Base-by-base conservation (phyloP, 371 early-diverging fungal species). In the Mucor velutinosus region DNA sequence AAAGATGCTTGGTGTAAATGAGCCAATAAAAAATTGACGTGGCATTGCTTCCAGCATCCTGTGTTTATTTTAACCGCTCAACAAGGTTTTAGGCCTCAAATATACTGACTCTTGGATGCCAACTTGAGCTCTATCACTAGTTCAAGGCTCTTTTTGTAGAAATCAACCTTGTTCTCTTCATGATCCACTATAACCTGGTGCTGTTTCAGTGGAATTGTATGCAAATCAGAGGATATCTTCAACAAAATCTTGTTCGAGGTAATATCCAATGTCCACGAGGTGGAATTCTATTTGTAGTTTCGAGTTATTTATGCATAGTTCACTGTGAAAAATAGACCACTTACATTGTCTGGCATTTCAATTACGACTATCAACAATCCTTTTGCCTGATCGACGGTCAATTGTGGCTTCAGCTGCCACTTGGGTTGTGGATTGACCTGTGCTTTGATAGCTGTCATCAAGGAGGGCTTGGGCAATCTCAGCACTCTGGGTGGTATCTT, bases 401-500 rank as follows among this genome's bases (percentile, higher is more conserved):
- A 56, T n/a, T 49, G 45, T 37, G 60, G 33, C 35, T 64, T 29
- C 11, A 35, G 60, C 41, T 19, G 55, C 32, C 60, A 64, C 19
- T 17, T 37, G 17, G 15, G 19, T 30, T 8, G 12, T n/a, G 62
- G 58, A 12, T 62, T 67, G 12, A 17, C 17, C 35, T 59, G 60
- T 30, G 35, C 64, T 8, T 17, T 29, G 33, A 43, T 47, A 7
- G 63, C 41, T 35, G 51, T 19, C 21, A 60, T 14, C n/a, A 66
- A 29, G 5, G 41, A 60, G 15, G 87, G 82, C 56, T 88, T 83
- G 14, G 90, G 81, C 58, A 89, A 59, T 11, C 82, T 77, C 29
- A 93, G 76, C 2, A 82, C 65, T 17, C 91, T 89, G 19, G 69
- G 67, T 15, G 87, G 87, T 4, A 91, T 83, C 17, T 67, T 63